Evolutionary conservation across 257 asterid species (phyloP).

Genomic region (Gynochthodes officinalis): DNA sequence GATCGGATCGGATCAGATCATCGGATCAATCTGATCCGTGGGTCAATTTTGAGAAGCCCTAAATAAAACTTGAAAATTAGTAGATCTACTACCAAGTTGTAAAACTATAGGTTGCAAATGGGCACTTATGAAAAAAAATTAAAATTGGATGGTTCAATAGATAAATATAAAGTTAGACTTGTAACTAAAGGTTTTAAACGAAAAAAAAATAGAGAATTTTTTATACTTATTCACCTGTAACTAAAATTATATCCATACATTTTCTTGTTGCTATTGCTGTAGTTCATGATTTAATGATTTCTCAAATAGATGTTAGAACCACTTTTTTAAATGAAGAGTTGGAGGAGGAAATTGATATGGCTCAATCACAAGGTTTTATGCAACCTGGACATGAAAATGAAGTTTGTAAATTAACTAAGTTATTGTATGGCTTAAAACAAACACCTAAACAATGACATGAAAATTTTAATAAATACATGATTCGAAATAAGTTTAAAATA

Average conservation of each 20-base stretch:
- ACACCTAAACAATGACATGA: not conserved
- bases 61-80: too few species aligned
- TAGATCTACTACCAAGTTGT: too few species aligned
- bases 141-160: too few species aligned
- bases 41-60: too few species aligned
- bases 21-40: too few species aligned
- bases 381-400: not conserved
- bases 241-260: not conserved
- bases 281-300: not conserved
- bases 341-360: not conserved
- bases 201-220: not conserved
- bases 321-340: not conserved
- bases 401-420: not conserved
- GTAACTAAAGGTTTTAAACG: too few species aligned
- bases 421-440: not conserved
- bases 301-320: not conserved
- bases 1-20: too few species aligned
- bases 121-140: too few species aligned
- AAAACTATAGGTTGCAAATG: too few species aligned
- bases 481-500: too few species aligned
- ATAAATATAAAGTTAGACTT: too few species aligned
- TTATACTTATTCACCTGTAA: not conserved
- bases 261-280: not conserved
- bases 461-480: not conserved
- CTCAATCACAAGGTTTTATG: not conserved